Evolutionary conservation across 1,284 basidiomycete genomes (phyloP).

Genomic region (Vanrija sp.): DNA sequence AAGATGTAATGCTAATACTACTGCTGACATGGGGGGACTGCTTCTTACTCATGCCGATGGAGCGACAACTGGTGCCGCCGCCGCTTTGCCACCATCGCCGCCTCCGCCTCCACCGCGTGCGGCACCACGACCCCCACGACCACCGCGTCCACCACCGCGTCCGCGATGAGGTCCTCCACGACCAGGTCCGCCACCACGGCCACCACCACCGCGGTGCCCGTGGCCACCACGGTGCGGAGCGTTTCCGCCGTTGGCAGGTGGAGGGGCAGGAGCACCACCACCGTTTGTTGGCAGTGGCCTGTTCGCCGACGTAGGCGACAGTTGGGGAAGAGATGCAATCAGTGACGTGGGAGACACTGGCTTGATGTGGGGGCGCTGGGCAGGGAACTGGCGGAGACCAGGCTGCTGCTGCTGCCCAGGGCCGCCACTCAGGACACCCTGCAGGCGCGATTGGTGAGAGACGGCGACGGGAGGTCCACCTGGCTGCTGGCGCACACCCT

Average conservation of each 20-base stretch:
- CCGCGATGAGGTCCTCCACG: conserved; percentile 4
- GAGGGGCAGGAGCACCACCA: not conserved
- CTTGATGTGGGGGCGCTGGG: conserved; percentile 5
- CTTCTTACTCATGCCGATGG: not conserved
- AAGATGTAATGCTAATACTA: not conserved
- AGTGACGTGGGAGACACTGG: conserved; percentile 8
- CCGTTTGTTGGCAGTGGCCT: not conserved
- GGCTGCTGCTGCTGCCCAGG: conserved; percentile 1
- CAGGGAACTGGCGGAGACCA: conserved; percentile 14
- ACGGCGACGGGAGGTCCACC: conserved; percentile 2
- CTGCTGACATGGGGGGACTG: no score
- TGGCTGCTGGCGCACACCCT: conserved; percentile 29
- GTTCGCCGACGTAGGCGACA: not conserved
- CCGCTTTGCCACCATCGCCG: not conserved
- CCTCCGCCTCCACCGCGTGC: not conserved
- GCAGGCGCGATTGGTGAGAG: conserved; percentile 31
- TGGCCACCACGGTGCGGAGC: not conserved
- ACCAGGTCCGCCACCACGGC: not conserved
- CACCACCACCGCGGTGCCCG: not conserved
- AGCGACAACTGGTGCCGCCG: not conserved
- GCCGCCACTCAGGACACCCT: conserved; percentile 26
- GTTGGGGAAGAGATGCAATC: no score
- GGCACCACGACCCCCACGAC: not conserved
- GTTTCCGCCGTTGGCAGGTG: no score
- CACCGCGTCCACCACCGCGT: conserved; percentile 4